A percentile compares a stretch with the other conserved stretches of the same genome.
phyloP scores from a whole-genome alignment of 2,329 filamentous ascomycete species.

The Penicillium sclerotigenum region DNA sequence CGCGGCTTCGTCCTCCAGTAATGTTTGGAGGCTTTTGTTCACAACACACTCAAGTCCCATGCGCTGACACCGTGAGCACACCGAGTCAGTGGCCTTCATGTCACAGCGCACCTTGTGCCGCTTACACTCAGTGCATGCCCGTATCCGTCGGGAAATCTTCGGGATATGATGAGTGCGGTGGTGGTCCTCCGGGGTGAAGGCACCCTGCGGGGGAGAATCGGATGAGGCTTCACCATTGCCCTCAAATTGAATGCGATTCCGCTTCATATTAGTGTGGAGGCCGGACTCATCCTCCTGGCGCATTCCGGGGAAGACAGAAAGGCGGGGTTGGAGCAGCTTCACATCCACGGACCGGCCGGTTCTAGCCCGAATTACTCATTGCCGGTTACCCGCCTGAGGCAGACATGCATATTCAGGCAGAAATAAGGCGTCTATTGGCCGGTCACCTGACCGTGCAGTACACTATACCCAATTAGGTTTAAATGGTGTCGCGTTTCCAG shows the following conservation, averaged over 20 bases:
- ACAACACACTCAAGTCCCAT: constrained; percentile 51
- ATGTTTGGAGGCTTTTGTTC: constrained; percentile 52
- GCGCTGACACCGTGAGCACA: constrained; percentile 51
- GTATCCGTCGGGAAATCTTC: constrained; percentile 46
- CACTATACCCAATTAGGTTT: constrained; percentile 18
- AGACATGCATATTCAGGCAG: constrained; percentile 6
- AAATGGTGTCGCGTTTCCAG: constrained; percentile 18
- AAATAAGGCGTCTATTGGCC: neutral
- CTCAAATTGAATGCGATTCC: constrained; percentile 40
- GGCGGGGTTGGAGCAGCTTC: constrained; percentile 18
- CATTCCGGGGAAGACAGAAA: constrained; percentile 21
- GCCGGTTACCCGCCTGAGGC: constrained; percentile 17
- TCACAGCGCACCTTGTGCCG: constrained; percentile 56
- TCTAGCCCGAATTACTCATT: constrained; percentile 16
- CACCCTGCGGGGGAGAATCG: constrained; percentile 31
- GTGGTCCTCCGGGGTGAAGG: constrained; percentile 29
- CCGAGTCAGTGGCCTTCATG: constrained; percentile 49
- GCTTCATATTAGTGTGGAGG: constrained; percentile 33
- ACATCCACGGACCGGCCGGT: constrained; percentile 5
- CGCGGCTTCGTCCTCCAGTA: constrained; percentile 50
- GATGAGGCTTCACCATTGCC: constrained; percentile 37
- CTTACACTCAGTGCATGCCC: constrained; percentile 53
- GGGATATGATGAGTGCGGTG: constrained; percentile 35
- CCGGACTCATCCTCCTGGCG: constrained; percentile 22
- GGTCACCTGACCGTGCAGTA: constrained; percentile 18